Conservation (phyloP, 257 asterid genomes). For the Jasminum sambac region DNA sequence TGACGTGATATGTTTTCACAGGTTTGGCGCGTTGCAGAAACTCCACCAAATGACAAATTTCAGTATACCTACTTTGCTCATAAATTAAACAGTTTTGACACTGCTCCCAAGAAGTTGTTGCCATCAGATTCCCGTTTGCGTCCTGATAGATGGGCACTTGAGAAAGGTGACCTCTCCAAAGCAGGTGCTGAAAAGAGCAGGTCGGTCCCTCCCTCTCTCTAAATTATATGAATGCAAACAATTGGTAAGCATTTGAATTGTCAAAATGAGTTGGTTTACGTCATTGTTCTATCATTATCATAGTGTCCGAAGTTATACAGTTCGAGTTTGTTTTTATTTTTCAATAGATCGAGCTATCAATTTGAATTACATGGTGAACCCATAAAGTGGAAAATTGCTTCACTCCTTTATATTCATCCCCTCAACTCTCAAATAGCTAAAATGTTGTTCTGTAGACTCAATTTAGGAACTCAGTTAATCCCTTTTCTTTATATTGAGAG, state of each 20-base stretch:
- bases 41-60: conserved; percentile 78
- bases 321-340: neutral
- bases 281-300: neutral
- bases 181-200: conserved; percentile 94
- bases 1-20: conserved; percentile 28
- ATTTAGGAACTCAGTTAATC: neutral
- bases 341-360: neutral
- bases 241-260: neutral
- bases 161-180: conserved; percentile 88
- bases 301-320: neutral
- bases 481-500: neutral
- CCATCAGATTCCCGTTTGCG: conserved; percentile 97
- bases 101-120: conserved; percentile 88
- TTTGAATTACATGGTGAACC: neutral
- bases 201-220: conserved; percentile 35
- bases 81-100: conserved; percentile 85
- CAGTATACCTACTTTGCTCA: conserved; percentile 94
- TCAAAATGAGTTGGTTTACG: neutral
- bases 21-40: conserved; percentile 82
- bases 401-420: neutral
- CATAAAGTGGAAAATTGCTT: neutral
- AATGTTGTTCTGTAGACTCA: neutral
- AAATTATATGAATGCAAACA: neutral
- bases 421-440: neutral
- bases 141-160: conserved; percentile 95